Percentiles rank a stretch among this genome's conserved stretches.
phyloP scores from a whole-genome alignment of 208 protist genomes.

The Acanthamoeba quina region DNA sequence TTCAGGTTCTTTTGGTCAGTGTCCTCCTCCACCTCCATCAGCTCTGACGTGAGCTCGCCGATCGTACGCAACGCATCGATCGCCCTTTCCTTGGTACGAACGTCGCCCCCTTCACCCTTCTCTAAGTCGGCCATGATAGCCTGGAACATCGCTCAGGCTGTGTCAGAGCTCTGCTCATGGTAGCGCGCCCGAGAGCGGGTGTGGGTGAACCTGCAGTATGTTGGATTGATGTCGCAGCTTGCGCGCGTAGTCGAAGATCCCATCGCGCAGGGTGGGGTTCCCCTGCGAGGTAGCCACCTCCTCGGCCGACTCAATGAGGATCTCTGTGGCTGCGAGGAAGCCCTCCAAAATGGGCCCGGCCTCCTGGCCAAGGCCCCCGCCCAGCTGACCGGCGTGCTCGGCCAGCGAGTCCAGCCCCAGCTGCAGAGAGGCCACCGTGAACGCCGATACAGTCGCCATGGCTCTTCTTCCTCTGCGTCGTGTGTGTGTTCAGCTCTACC shows the following conservation, averaged over 20 bases:
- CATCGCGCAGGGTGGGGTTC: background rate
- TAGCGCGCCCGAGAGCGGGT: background rate
- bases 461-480: background rate
- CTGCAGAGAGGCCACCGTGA: slow-evolving; percentile 1
- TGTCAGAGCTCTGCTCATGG: background rate
- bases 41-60: background rate
- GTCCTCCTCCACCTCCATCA: slow-evolving; percentile 69
- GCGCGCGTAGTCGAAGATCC: slow-evolving; percentile 16
- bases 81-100: background rate
- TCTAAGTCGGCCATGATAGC: background rate
- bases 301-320: slow-evolving; percentile 21
- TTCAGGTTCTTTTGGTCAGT: slow-evolving; percentile 19
- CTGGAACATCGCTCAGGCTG: background rate
- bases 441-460: background rate
- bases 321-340: background rate
- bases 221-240: background rate
- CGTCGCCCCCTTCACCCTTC: background rate
- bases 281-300: background rate
- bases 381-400: background rate
- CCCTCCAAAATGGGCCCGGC: background rate
- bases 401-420: slow-evolving; percentile 19
- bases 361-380: background rate
- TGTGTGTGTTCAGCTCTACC: too few relatives aligned
- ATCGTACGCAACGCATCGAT: background rate
- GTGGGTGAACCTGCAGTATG: background rate